These are phyloP conservation scores for Saccharomyces hybrid DNA, from an alignment of 1,139 yeast species.

Conservation along the genomic window DNA sequence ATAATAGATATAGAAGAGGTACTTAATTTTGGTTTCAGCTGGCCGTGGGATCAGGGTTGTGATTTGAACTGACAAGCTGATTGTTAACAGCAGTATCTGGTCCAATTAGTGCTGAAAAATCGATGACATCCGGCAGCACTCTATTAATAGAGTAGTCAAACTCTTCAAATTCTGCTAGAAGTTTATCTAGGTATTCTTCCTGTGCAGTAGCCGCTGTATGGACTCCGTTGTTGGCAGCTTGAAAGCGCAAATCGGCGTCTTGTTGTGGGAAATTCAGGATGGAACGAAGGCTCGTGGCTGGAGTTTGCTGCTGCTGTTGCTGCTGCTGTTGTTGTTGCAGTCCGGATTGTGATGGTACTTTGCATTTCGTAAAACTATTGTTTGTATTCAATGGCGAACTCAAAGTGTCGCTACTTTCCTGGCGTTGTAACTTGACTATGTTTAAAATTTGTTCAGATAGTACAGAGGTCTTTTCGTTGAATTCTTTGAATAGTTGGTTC, in stretches of 20 bases:
- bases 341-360: background rate
- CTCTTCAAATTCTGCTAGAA: background rate
- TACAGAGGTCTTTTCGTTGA: constrained; percentile 19
- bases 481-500: constrained; percentile 58
- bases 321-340: background rate
- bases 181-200: background rate
- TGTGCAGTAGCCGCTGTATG: background rate
- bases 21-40: background rate
- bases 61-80: background rate
- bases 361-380: background rate
- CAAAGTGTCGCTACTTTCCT: background rate
- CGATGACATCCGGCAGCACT: background rate
- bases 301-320: background rate
- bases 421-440: background rate
- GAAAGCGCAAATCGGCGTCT: background rate
- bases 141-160: background rate
- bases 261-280: background rate
- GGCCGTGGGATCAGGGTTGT: background rate
- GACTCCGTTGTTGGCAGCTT: background rate
- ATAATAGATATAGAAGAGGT: background rate
- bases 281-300: background rate
- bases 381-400: background rate
- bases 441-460: constrained; percentile 5
- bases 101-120: background rate
- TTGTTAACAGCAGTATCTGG: background rate